Conservation (phyloP, 1,139 yeast species). For the Magnusiomyces ingens region DNA sequence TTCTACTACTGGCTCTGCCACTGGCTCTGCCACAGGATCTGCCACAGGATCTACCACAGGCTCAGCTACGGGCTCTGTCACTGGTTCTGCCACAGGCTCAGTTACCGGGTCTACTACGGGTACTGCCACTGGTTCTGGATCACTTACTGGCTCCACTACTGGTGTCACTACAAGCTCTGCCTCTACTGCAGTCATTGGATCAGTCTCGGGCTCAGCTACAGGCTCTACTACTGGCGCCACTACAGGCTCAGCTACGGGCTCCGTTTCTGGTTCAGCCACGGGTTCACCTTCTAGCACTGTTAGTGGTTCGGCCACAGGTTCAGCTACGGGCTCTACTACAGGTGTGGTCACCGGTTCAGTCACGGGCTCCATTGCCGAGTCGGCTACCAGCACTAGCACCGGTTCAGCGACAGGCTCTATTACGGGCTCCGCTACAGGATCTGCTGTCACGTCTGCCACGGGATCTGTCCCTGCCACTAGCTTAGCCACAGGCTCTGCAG, state of each 20-base stretch:
- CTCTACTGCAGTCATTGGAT: neutral
- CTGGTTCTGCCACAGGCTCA: constrained; percentile 2
- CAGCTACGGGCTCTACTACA: neutral
- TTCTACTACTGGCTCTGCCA: no score
- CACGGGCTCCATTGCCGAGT: constrained; percentile 4
- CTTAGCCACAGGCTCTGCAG: constrained; percentile 3
- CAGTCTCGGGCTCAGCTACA: neutral
- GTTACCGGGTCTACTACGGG: constrained; percentile 5
- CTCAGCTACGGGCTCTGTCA: no score
- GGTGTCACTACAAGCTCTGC: neutral
- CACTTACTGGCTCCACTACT: neutral
- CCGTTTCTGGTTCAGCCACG: constrained; percentile 5
- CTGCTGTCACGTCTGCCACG: constrained; percentile 1
- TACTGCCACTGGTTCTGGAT: constrained; percentile 14
- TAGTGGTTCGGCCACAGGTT: constrained; percentile 3
- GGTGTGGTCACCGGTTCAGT: no score
- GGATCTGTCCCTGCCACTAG: neutral
- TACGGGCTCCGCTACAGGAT: constrained; percentile 8
- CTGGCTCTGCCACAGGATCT: no score
- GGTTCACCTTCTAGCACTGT: constrained; percentile 4
- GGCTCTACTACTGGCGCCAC: no score
- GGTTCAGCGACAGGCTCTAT: neutral
- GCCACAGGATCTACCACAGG: no score
- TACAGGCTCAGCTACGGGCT: no score
- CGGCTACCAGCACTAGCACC: constrained; percentile 9